Evolutionary conservation across 495 filamentous ascomycete species (phyloP), one percentile per base, ranked within the genome.

Genomic region (Staphylotrichum tortipilum): DNA sequence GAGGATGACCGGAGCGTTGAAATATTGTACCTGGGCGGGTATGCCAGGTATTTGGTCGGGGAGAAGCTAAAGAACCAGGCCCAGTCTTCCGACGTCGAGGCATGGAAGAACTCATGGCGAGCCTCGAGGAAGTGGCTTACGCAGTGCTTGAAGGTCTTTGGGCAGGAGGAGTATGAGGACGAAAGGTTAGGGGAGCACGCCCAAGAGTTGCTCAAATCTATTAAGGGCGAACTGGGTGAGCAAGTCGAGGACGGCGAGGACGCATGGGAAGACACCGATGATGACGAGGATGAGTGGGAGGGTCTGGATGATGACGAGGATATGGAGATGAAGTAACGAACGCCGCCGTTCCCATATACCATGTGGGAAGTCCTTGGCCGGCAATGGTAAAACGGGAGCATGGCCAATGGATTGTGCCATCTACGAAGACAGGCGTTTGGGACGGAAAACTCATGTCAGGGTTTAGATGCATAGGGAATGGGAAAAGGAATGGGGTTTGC

Each of bases 1-100:
- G 94, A 97, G 65, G 89, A 97, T 54, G 94, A 99, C 63, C 76
- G 81, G 54, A 89, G 90, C 66, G 88, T 96, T 10, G 94, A 99
- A 66, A 86, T 85, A 2, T 95, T 89, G 89, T 99, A 99, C 69
- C 73, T 97, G 3, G 91, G 94, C 28, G 94, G 94, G 9, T 99
- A 91, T 85, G 85, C 85, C 48, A 74, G 88, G 49, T 86, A 87
- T 60, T 73, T 92, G 47, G 68, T 85, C 48, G 89, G 86, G 0
- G 80, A 86, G 64, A 88, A 83, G 70, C 58, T 77, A 61, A 68
- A 75, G 66, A 39, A 74, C 42, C 46, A 62, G 58, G 37, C 12
- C 7, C 55, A 62, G 44, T 52, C 34, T 19, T 39, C 39, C 34
- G 63, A 63, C n/a, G 69, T 60, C 31, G 69, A 75, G 42, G 65